A percentile compares a stretch with the other conserved stretches of the same genome.
Evolutionary conservation across 495 filamentous ascomycete genomes (phyloP).

Genomic region (Rusavskia elegans): DNA sequence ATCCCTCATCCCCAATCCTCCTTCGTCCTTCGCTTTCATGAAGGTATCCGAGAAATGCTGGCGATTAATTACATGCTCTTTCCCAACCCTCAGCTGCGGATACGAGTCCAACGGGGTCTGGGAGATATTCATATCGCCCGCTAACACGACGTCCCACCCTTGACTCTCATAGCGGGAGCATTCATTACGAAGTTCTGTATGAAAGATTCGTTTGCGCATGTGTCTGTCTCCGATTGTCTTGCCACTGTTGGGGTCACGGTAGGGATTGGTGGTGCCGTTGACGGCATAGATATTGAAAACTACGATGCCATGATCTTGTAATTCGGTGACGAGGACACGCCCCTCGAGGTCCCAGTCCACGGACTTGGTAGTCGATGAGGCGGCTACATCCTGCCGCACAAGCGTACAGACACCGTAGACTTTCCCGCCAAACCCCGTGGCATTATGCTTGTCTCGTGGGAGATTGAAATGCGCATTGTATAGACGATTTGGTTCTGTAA

Average conservation of each 20-base stretch:
- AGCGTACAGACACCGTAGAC: conserved; percentile 36
- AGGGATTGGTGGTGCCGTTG: conserved; percentile 33
- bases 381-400: conserved; percentile 25
- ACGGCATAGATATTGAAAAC: conserved; percentile 35
- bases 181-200: conserved; percentile 24
- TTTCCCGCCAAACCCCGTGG: conserved; percentile 27
- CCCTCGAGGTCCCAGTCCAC: conserved; percentile 38
- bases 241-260: conserved; percentile 24
- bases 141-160: conserved; percentile 26
- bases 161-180: conserved; percentile 18
- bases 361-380: conserved; percentile 9
- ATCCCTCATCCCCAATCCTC: conserved; percentile 15
- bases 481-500: conserved; percentile 3
- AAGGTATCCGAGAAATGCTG: conserved; percentile 32
- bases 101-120: conserved; percentile 23
- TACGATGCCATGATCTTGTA: conserved; percentile 14
- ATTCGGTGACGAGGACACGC: conserved; percentile 27
- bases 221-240: conserved; percentile 26
- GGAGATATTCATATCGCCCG: conserved; percentile 35
- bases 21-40: conserved; percentile 15
- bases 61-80: conserved; percentile 31
- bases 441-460: conserved; percentile 31
- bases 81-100: conserved; percentile 24
- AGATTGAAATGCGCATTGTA: conserved; percentile 28
- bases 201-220: conserved; percentile 31